Evolutionary conservation across 2,329 filamentous ascomycete genomes (phyloP).

Genomic region (Ceratocystis colombiana): DNA sequence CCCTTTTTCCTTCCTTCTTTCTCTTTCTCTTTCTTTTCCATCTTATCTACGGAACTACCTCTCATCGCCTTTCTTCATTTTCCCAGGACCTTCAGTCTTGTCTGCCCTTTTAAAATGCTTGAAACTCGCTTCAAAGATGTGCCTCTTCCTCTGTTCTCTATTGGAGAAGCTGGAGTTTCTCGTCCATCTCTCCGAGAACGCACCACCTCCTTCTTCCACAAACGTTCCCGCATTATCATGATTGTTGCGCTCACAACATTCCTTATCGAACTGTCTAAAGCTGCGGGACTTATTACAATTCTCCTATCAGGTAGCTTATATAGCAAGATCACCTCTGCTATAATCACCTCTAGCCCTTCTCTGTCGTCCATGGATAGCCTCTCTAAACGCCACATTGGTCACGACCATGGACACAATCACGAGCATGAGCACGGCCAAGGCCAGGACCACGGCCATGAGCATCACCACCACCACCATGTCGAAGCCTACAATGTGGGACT

Average conservation of each 20-base stretch:
- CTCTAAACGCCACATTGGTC: slow-evolving; percentile 7
- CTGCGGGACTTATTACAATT: too few species aligned
- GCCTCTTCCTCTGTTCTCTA: neutral
- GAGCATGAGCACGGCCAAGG: neutral
- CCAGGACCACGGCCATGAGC: neutral
- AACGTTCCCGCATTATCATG: neutral
- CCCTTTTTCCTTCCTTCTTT: neutral
- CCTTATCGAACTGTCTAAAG: too few species aligned
- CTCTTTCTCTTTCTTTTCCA: neutral
- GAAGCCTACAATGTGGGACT: slow-evolving; percentile 45
- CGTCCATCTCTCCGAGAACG: neutral
- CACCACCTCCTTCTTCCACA: neutral
- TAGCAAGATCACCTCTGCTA: neutral
- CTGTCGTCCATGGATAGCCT: neutral
- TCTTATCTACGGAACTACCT: neutral
- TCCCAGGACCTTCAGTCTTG: neutral
- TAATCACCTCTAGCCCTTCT: neutral
- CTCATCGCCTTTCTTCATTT: neutral
- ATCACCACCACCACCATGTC: neutral
- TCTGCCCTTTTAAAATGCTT: neutral
- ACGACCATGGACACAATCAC: neutral
- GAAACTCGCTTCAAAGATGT: neutral
- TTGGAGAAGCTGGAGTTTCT: neutral
- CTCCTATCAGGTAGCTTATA: neutral
- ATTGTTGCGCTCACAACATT: too few species aligned